These are phyloP conservation scores for Hypoxylon crocopeplum DNA, from an alignment of 495 filamentous ascomycete genomes.

Conservation along the genomic window DNA sequence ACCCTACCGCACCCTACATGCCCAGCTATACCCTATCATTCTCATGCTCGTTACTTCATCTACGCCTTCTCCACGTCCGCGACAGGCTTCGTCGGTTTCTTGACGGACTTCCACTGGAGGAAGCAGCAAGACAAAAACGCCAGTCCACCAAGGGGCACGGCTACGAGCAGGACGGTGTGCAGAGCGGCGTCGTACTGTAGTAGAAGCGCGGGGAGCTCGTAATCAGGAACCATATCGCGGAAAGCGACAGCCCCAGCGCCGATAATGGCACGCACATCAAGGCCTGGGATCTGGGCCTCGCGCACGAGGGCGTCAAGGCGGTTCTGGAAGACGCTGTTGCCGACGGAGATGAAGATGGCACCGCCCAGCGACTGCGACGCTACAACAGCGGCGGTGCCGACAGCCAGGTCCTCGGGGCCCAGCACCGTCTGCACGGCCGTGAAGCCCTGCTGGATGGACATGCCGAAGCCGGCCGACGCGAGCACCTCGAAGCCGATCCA, in stretches of 20 bases:
- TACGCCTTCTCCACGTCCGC: constrained; percentile 15
- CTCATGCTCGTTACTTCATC: not conserved
- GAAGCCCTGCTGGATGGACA: constrained; percentile 63
- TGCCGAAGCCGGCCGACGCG: constrained; percentile 65
- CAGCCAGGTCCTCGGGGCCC: constrained; percentile 54
- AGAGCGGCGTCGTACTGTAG: constrained; percentile 43
- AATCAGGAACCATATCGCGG: constrained; percentile 38
- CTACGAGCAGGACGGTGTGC: constrained; percentile 38
- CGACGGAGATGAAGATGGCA: constrained; percentile 64
- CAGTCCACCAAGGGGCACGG: constrained; percentile 44
- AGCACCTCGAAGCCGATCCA: constrained; percentile 73
- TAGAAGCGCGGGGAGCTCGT: constrained; percentile 39
- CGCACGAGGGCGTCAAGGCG: constrained; percentile 15
- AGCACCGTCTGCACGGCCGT: constrained; percentile 63
- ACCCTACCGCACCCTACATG: no score
- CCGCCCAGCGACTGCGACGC: constrained; percentile 66
- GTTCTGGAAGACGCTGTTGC: constrained; percentile 51
- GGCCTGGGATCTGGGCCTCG: constrained; percentile 27
- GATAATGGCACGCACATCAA: constrained; percentile 42
- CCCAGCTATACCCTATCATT: no score
- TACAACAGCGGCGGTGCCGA: constrained; percentile 62
- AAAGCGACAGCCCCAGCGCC: constrained; percentile 59
- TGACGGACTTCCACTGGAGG: constrained; percentile 61
- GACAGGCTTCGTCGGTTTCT: constrained; percentile 29
- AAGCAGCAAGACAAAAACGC: constrained; percentile 50